Evolutionary conservation across 768 basidiomycete genomes (phyloP), one percentile per base, ranked within the genome.

Genomic region (Pisolithus microcarpus): DNA sequence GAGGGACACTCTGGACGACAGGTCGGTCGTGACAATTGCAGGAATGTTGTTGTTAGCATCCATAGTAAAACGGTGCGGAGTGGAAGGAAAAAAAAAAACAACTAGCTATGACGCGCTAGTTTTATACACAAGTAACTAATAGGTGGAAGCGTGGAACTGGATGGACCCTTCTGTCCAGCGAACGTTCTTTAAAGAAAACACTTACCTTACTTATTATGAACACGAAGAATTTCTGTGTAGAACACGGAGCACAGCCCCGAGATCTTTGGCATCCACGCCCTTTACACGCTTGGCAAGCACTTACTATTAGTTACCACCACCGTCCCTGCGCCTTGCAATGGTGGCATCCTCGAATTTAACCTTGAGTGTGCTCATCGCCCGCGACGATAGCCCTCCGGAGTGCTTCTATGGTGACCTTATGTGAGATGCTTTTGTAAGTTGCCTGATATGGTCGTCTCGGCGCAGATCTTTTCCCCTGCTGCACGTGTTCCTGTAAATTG

Each of bases 21-120:
- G 58, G 59, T 68, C 67, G 13, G 62, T 68, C 0, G 67, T 68
- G 48, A 69, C 67, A 49, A 70, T 68, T 19, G 66, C 66, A 37
- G 66, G 66, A 1, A 70, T 70, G 54, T 54, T 58, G 4, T 42
- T 58, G 4, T 44, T 39, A 7, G 54, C 40, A n/a, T 58, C 16
- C 65, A 68, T 43, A 1, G 24, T 0, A 24, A 43, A 23, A n/a
- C 59, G 53, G 48, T 48, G 43, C 34, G 31, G 36, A 34, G 38
- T 10, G 21, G 15, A 37, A 36, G 23, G 15, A 34, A 36, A 19
- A 21, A 46, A 30, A 44, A 26, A 28, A 19, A 13, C 9, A 2
- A 39, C 30, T 24, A 16, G 13, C 0, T 24, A 26, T 5, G 1
- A 15, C n/a, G 4, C 7, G 9, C 24, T 36, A 34, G 34, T 47